Conservation (phyloP, 176 grass and related monocot species). For the Bromus sterilis region DNA sequence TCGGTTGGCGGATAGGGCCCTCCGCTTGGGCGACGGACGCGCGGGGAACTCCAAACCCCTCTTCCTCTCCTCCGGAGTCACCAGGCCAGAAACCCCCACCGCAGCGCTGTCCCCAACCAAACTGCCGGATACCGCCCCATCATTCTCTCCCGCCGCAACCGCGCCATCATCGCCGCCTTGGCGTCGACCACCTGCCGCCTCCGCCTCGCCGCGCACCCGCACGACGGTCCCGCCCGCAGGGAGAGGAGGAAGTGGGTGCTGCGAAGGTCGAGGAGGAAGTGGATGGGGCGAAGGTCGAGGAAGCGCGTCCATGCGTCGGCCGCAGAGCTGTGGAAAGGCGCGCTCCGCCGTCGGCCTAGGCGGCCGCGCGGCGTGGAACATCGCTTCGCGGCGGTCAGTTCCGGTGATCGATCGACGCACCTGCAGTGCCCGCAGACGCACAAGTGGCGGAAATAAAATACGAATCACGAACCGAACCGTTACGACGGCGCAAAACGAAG, state of each 20-base stretch:
- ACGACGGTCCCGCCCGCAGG: neutral
- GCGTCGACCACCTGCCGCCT: neutral
- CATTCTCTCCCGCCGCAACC: neutral
- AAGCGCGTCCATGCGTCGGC: neutral
- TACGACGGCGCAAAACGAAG: neutral
- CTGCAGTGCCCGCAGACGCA: neutral
- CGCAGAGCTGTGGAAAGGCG: neutral
- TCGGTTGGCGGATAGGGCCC: slow-evolving; percentile 1
- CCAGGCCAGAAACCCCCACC: neutral
- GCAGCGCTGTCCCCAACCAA: neutral
- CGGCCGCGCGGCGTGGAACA: neutral
- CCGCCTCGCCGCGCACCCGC: neutral
- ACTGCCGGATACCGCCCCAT: neutral
- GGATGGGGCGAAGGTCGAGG: neutral
- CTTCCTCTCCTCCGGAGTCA: neutral
- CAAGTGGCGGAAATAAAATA: neutral
- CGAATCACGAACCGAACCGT: neutral
- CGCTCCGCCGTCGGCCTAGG: neutral
- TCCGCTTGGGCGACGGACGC: slow-evolving; percentile 5
- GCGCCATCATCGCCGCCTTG: neutral
- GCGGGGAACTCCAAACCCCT: neutral
- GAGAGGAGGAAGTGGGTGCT: neutral
- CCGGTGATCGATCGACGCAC: neutral
- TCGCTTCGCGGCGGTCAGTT: neutral
- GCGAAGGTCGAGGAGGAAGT: neutral